A percentile compares a stretch with the other conserved stretches of the same genome.
Conservation (phyloP, 495 filamentous ascomycete species). For the Cercophora scortea region DNA sequence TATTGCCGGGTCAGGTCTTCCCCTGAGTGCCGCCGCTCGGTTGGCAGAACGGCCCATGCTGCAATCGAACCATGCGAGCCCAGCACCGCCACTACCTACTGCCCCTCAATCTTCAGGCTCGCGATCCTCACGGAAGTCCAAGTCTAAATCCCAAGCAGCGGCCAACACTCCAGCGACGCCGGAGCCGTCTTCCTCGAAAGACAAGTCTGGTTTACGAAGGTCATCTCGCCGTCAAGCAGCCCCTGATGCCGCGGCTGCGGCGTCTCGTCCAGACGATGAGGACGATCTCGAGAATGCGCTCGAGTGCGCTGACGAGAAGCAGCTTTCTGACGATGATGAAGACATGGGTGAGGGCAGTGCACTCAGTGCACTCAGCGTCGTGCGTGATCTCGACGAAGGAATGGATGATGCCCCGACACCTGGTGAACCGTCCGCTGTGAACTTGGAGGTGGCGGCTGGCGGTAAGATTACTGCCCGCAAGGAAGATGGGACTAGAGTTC, state of each 20-base stretch:
- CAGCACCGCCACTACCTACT: constrained; percentile 24
- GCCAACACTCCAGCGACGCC: constrained; percentile 29
- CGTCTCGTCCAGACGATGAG: constrained; percentile 47
- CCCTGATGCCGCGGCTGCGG: constrained; percentile 35
- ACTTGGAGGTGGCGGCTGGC: constrained; percentile 81
- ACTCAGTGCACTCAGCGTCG: constrained; percentile 70
- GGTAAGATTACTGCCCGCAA: constrained; percentile 95
- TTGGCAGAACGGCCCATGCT: constrained; percentile 33
- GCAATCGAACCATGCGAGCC: constrained; percentile 16
- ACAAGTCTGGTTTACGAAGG: constrained; percentile 45
- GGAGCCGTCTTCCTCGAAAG: constrained; percentile 30
- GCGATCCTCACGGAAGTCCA: constrained; percentile 35
- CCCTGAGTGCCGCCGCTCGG: constrained; percentile 31
- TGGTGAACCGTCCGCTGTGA: constrained; percentile 87
- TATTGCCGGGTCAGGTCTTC: constrained; percentile 66
- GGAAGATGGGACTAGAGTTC: constrained; percentile 85
- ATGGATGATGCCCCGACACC: constrained; percentile 62
- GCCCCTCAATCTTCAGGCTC: constrained; percentile 31
- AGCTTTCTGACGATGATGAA: constrained; percentile 71
- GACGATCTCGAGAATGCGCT: constrained; percentile 56
- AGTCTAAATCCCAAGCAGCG: constrained; percentile 34
- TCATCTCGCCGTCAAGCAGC: constrained; percentile 48
- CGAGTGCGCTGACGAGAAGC: constrained; percentile 92
- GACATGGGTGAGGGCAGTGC: constrained; percentile 61
- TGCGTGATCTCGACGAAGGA: constrained; percentile 85